Evolutionary conservation across 306 rosid species (phyloP).

Genomic region (Fragaria iinumae): DNA sequence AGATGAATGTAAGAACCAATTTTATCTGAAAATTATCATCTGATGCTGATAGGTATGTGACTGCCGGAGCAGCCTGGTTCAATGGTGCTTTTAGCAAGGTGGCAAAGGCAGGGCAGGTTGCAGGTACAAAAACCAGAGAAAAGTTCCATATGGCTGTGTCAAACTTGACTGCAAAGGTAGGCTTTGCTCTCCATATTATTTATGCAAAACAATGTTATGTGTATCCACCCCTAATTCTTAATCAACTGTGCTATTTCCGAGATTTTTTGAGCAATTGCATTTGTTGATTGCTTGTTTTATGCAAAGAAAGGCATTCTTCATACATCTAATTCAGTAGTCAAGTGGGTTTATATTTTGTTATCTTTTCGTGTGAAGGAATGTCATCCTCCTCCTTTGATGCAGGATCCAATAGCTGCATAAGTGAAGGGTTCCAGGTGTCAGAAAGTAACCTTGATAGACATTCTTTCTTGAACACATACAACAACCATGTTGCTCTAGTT

Average conservation of each 20-base stretch:
- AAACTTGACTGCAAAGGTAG: conserved; percentile 75
- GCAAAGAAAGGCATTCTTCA: background rate
- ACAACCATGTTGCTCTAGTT: conserved; percentile 22
- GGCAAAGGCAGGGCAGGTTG: conserved; percentile 81
- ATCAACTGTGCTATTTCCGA: background rate
- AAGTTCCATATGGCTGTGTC: conserved; percentile 77
- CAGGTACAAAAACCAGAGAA: conserved; percentile 87
- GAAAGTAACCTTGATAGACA: conserved; percentile 18
- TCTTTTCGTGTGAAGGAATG: background rate
- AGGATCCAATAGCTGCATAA: conserved; percentile 82
- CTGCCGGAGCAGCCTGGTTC: conserved; percentile 82
- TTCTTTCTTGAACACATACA: conserved; percentile 18
- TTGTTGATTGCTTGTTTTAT: background rate
- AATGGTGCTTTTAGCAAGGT: conserved; percentile 89
- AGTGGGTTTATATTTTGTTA: background rate
- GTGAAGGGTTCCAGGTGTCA: conserved; percentile 23
- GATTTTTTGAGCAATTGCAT: background rate
- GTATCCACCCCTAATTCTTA: background rate
- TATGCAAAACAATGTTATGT: background rate
- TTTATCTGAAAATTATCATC: conserved; percentile 4
- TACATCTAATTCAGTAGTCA: background rate
- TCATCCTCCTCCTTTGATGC: conserved; percentile 32
- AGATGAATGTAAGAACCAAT: background rate
- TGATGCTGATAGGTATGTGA: conserved; percentile 64
- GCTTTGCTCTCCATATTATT: conserved; percentile 24